Evolutionary conservation across 371 early-diverging fungal genomes (phyloP).

Genomic region (Mucor plumbeus): DNA sequence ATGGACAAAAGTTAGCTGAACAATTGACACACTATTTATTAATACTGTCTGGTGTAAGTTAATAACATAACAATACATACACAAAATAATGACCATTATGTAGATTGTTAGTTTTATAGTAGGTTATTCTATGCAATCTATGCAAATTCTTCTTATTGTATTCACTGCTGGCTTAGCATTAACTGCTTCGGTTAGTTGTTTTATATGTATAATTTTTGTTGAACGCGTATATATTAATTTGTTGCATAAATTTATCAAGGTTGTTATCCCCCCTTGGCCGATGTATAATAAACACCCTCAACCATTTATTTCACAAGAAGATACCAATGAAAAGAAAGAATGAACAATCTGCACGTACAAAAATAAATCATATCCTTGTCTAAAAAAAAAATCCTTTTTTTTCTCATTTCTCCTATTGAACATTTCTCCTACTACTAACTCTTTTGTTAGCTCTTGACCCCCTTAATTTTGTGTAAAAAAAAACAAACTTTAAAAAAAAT

Average conservation of each 20-base stretch:
- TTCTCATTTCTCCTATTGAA: constrained; percentile 1
- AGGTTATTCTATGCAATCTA: constrained; percentile 27
- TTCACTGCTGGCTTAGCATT: constrained; percentile 22
- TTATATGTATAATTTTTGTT: neutral
- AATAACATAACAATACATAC: neutral
- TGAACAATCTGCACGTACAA: neutral
- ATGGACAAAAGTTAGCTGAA: constrained; percentile 29
- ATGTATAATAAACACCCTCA: constrained; percentile 34
- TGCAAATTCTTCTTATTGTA: constrained; percentile 14
- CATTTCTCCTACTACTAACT: neutral
- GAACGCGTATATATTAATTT: constrained; percentile 4
- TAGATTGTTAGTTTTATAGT: constrained; percentile 24
- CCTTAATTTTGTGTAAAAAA: neutral
- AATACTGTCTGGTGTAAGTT: constrained; percentile 23
- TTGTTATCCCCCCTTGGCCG: constrained; percentile 36
- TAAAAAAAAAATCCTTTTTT: neutral
- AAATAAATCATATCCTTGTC: neutral
- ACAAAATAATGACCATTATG: neutral
- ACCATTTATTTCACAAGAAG: constrained; percentile 21
- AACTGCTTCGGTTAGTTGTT: constrained; percentile 25
- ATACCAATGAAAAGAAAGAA: constrained; percentile 23
- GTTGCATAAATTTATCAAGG: constrained; percentile 11
- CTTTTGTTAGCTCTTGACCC: neutral
- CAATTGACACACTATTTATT: constrained; percentile 17
- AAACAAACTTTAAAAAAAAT: neutral